phyloP scores from a whole-genome alignment of 345 rosid species.

The Isatis tinctoria region DNA sequence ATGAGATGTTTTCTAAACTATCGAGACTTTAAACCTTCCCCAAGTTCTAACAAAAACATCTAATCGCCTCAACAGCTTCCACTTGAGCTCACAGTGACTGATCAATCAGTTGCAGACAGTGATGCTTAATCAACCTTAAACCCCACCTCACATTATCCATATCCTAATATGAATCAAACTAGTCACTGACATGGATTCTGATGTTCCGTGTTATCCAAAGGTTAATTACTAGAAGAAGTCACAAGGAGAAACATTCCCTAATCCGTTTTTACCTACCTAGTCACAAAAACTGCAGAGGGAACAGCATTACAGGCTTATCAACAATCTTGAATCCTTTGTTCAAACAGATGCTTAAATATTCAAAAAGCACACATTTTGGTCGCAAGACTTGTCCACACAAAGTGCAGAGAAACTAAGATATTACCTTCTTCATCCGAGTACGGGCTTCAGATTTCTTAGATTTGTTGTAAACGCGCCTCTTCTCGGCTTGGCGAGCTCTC shows the following conservation, averaged over 20 bases:
- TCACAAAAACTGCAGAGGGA: neutral
- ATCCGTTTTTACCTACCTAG: neutral
- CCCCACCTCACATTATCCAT: neutral
- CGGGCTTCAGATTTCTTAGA: conserved; percentile 80
- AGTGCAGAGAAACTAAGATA: neutral
- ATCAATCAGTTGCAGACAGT: neutral
- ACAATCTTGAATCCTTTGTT: neutral
- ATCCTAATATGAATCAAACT: neutral
- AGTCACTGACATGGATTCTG: neutral
- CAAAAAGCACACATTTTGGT: neutral
- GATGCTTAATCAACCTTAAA: neutral
- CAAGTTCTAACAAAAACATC: neutral
- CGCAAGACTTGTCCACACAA: neutral
- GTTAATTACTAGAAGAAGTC: neutral
- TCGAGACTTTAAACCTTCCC: neutral
- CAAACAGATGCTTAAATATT: neutral
- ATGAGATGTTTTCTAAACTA: neutral
- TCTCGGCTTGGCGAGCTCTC: conserved; percentile 83
- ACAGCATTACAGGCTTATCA: neutral
- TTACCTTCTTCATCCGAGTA: conserved; percentile 97
- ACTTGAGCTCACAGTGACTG: neutral
- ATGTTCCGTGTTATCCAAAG: neutral
- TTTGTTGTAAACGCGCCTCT: conserved; percentile 75
- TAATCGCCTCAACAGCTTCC: neutral
- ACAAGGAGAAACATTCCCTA: neutral